These are phyloP conservation scores for Xanthoconium separans DNA, from an alignment of 1,284 basidiomycete genomes.

Conservation along the genomic window DNA sequence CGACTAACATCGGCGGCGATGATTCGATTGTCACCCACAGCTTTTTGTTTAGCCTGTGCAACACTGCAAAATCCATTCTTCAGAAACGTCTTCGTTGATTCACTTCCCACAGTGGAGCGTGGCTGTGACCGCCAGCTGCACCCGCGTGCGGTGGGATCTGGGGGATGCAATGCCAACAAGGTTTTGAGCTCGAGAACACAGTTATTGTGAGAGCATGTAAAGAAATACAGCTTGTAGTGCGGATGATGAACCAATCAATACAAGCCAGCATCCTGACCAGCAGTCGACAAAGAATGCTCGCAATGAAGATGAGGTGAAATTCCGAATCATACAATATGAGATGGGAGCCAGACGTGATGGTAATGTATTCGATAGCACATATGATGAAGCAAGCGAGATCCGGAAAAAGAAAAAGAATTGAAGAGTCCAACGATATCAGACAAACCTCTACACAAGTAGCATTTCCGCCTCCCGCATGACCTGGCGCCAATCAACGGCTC, in stretches of 20 bases:
- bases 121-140: slow-evolving; percentile 15
- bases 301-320: slow-evolving; percentile 6
- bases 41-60: slow-evolving; percentile 12
- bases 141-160: not conserved
- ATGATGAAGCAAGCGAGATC: not conserved
- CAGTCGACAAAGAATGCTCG: slow-evolving; percentile 14
- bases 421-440: no score
- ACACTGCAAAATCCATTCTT: not conserved
- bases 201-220: slow-evolving; percentile 13
- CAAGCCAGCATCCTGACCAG: slow-evolving; percentile 26
- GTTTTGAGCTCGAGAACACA: not conserved
- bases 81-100: not conserved
- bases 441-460: slow-evolving; percentile 54
- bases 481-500: slow-evolving; percentile 60
- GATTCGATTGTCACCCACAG: slow-evolving; percentile 11
- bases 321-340: slow-evolving; percentile 5
- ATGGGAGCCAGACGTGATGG: not conserved
- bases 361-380: not conserved
- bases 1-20: slow-evolving; percentile 6
- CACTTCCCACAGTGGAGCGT: slow-evolving; percentile 19
- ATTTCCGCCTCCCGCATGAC: slow-evolving; percentile 51
- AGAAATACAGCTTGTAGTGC: slow-evolving; percentile 23
- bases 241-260: slow-evolving; percentile 21
- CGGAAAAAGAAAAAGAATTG: not conserved
- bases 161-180: slow-evolving; percentile 5